These are phyloP conservation scores for Vachellia pachyceras DNA, from an alignment of 306 rosid genomes.

Conservation along the genomic window DNA sequence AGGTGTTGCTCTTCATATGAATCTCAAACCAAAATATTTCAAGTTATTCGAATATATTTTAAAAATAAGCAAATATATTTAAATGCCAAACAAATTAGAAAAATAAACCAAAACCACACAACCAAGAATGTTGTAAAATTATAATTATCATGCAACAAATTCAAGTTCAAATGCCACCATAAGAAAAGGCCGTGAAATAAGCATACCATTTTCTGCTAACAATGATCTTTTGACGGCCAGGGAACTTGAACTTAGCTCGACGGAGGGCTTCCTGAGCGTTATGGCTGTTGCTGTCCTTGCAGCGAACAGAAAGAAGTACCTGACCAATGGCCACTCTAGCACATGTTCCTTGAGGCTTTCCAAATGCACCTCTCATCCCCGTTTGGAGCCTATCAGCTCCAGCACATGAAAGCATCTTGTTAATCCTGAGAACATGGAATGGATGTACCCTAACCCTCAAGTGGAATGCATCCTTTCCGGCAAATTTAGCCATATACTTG, in stretches of 20 bases:
- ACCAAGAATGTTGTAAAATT: not conserved
- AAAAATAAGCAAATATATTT: not conserved
- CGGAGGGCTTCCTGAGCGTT: conserved; percentile 93
- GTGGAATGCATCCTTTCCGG: conserved; percentile 87
- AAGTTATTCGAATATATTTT: not conserved
- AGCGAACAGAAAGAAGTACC: conserved; percentile 85
- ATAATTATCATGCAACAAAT: not conserved
- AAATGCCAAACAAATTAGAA: not conserved
- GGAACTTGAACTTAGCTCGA: conserved; percentile 86
- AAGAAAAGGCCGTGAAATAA: not conserved
- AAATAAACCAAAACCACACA: not conserved
- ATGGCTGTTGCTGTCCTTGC: conserved; percentile 74
- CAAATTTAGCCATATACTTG: conserved; percentile 85
- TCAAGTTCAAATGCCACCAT: not conserved
- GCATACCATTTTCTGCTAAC: conserved; percentile 83
- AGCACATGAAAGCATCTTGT: conserved; percentile 80
- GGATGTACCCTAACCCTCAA: conserved; percentile 93
- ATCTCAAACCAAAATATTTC: not conserved
- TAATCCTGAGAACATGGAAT: conserved; percentile 86
- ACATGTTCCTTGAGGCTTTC: conserved; percentile 76
- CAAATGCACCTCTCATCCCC: conserved; percentile 89
- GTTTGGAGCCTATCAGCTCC: conserved; percentile 91
- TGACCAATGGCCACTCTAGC: conserved; percentile 87
- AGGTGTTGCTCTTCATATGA: not conserved
- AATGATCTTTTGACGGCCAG: conserved; percentile 89